These are phyloP conservation scores for Aspergillus sp. DNA, from an alignment of 2,329 filamentous ascomycete genomes.

Conservation along the genomic window DNA sequence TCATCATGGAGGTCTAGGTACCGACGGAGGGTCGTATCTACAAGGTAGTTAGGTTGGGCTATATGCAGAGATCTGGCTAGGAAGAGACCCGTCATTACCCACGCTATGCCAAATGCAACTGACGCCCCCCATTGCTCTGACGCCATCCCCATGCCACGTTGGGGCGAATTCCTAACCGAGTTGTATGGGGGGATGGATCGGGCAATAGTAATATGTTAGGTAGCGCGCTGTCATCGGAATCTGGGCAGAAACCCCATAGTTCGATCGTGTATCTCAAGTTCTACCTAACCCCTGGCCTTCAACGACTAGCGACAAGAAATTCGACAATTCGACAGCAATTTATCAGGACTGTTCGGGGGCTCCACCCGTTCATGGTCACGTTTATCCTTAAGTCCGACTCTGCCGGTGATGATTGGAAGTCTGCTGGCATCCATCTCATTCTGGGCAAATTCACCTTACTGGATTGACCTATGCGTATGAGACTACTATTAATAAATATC, in stretches of 20 bases:
- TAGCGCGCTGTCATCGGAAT: not conserved
- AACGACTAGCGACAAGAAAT: not conserved
- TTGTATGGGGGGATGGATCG: not conserved
- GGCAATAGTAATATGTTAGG: not conserved
- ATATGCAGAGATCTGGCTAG: not conserved
- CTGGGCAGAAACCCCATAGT: not conserved
- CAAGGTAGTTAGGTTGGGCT: not conserved
- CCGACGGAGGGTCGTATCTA: not conserved
- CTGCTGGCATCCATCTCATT: not conserved
- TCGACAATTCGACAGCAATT: not conserved
- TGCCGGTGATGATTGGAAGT: constrained; percentile 6
- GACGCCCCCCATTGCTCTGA: not conserved
- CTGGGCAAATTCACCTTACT: constrained; percentile 3
- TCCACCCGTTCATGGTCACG: constrained; percentile 13
- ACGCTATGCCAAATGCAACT: not conserved
- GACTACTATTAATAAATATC: constrained; percentile 18
- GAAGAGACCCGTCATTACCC: not conserved
- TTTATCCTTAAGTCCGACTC: constrained; percentile 8
- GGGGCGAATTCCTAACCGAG: not conserved
- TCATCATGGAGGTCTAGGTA: not conserved
- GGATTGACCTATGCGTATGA: constrained; percentile 2
- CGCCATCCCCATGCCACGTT: constrained; percentile 1
- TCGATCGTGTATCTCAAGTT: not conserved
- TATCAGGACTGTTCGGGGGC: not conserved
- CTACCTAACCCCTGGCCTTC: not conserved